Evolutionary conservation across 768 basidiomycete genomes (phyloP), one percentile per base, ranked within the genome.

Genomic region (Psilocybe subaeruginosa): DNA sequence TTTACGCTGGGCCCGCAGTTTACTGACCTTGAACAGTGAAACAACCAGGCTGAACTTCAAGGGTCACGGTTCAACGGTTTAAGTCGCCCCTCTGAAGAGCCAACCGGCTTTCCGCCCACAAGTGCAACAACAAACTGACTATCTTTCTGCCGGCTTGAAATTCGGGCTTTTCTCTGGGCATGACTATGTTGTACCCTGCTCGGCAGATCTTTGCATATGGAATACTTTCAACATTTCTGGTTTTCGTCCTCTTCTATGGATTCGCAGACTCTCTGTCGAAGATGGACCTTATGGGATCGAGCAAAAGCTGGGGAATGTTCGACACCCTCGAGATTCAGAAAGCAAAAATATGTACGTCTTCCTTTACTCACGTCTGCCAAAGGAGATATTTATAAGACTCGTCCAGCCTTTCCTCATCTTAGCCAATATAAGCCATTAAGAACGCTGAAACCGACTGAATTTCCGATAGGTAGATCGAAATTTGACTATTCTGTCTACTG

Each of bases 381-480:
- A 17, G 33, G 33, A 37, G 33, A 8, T 8, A 30, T 19, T 19
- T 30, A 30, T 50, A 47, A 41, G 39, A 45, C 8, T 59, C 16
- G 30, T 4, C 33, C 64, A 83, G 81, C 72, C 6, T 69, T 78
- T 60, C 85, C 87, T 4, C 85, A 90, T 69, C 87, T 91, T 62
- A 77, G 84, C 56, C 75, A 73, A 39, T 88, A 87, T 64, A 72
- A 68, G 6, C 66, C 70, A 4, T 61, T 82, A 0, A 68, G 72
- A 14, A 84, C 77, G 0, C 71, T 92, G 9, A 70, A 80, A 8
- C 61, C 66, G 4, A 66, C 78, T 3, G 75, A 87, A 54, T 86
- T 90, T 69, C 86, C 88, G 33, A 72, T 82, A 63, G 74, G 89
- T 90, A 70, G 62, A 45, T 49, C 29, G 1, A 8, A 1, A 1